phyloP scores from a whole-genome alignment of 2,329 filamentous ascomycete genomes.

The Aplosporella prunicola region DNA sequence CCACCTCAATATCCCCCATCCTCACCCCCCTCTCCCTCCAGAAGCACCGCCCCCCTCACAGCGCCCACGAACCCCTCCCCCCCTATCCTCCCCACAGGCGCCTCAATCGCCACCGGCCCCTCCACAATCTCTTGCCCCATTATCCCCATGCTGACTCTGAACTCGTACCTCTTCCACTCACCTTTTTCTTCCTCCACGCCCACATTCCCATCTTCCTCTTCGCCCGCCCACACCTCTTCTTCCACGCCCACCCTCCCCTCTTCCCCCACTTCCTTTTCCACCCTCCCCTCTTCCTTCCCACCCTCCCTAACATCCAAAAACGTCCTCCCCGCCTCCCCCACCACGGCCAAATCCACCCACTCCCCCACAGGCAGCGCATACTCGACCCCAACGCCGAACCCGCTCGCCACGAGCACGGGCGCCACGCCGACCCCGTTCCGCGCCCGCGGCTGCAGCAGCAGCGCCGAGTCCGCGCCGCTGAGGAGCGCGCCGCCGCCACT shows the following conservation, averaged over 20 bases:
- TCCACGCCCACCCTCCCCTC: slow-evolving; percentile 35
- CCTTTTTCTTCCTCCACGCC: slow-evolving; percentile 23
- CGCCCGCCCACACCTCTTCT: slow-evolving; percentile 33
- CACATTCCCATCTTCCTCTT: slow-evolving; percentile 40
- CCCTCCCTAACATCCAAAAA: slow-evolving; percentile 21
- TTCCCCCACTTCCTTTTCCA: slow-evolving; percentile 28
- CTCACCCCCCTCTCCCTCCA: background rate
- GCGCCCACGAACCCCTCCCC: slow-evolving; percentile 19
- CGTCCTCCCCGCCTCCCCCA: slow-evolving; percentile 28
- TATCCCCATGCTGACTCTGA: slow-evolving; percentile 35
- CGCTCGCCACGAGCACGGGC: slow-evolving; percentile 30
- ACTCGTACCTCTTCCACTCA: slow-evolving; percentile 20
- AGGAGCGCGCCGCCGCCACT: slow-evolving; percentile 27
- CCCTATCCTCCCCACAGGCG: slow-evolving; percentile 33
- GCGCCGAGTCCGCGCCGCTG: slow-evolving; percentile 35
- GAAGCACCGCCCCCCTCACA: background rate
- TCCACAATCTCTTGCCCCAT: slow-evolving; percentile 34
- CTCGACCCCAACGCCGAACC: slow-evolving; percentile 32
- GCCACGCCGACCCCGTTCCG: slow-evolving; percentile 31
- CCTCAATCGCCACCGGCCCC: slow-evolving; percentile 38
- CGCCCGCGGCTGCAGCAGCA: slow-evolving; percentile 19
- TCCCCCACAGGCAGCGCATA: slow-evolving; percentile 29
- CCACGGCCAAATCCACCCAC: slow-evolving; percentile 29
- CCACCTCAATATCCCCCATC: background rate
- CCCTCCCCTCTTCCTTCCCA: slow-evolving; percentile 17